Conservation (phyloP, 306 rosid genomes). For the Cicer bijugum region DNA sequence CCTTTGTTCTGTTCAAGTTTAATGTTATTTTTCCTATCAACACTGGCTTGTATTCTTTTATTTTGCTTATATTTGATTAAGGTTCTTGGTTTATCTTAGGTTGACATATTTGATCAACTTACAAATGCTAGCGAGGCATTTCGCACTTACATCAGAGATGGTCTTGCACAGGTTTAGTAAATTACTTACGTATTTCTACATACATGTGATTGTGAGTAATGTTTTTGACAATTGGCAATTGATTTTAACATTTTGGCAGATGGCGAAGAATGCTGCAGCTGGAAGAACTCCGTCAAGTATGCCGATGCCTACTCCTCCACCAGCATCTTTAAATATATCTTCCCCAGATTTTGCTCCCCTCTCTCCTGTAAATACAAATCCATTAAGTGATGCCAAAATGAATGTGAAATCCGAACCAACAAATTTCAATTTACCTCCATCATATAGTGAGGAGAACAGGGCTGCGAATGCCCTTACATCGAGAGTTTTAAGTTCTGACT, state of each 20-base stretch:
- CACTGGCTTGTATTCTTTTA: not conserved
- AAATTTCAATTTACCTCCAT: slow-evolving; percentile 74
- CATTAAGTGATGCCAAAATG: slow-evolving; percentile 69
- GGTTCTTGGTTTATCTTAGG: slow-evolving; percentile 57
- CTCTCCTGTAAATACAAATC: slow-evolving; percentile 83
- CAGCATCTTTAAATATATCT: slow-evolving; percentile 69
- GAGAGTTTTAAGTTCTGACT: slow-evolving; percentile 72
- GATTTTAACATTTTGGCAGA: slow-evolving; percentile 58
- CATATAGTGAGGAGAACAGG: slow-evolving; percentile 82
- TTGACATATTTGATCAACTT: slow-evolving; percentile 95
- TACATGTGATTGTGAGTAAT: not conserved
- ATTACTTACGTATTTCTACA: not conserved
- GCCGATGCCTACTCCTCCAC: slow-evolving; percentile 97
- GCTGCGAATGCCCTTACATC: slow-evolving; percentile 55
- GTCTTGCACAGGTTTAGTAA: slow-evolving; percentile 83
- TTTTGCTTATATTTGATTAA: slow-evolving; percentile 35
- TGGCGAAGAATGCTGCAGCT: slow-evolving; percentile 98
- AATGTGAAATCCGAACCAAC: slow-evolving; percentile 80
- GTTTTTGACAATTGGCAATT: slow-evolving; percentile 10
- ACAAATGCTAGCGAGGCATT: slow-evolving; percentile 99
- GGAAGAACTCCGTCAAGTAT: slow-evolving; percentile 96
- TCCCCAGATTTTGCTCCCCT: slow-evolving; percentile 92
- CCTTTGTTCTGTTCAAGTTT: slow-evolving; percentile 10
- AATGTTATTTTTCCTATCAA: slow-evolving; percentile 1
- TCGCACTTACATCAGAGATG: slow-evolving; percentile 96